Percentiles rank a stretch among this genome's conserved stretches.
Evolutionary conservation across 164 flowering plant species (phyloP).

Genomic region (Cinnamomum chago): DNA sequence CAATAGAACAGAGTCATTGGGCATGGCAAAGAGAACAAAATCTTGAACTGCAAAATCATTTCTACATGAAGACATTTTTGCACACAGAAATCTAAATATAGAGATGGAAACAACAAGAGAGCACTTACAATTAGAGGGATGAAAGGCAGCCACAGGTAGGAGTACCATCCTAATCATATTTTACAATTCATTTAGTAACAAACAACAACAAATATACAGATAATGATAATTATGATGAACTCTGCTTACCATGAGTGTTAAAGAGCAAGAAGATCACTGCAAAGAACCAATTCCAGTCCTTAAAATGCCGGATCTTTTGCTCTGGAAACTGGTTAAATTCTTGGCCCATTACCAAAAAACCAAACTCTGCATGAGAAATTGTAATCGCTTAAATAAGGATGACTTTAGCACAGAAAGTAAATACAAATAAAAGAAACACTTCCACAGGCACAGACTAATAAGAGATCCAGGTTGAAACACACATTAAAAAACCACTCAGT

Average conservation of each 20-base stretch:
- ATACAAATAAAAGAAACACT: neutral
- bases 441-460: neutral
- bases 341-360: conserved; percentile 72
- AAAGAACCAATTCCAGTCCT: conserved; percentile 73
- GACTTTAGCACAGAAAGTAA: neutral
- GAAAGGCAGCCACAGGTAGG: too few species aligned
- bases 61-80: too few species aligned
- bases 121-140: too few species aligned
- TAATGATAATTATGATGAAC: neutral
- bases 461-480: neutral
- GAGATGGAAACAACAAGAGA: too few species aligned
- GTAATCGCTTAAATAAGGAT: neutral
- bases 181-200: neutral
- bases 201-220: neutral
- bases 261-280: conserved; percentile 63
- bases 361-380: conserved; percentile 67
- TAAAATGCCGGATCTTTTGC: conserved; percentile 43
- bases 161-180: conserved; percentile 46
- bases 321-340: conserved; percentile 66
- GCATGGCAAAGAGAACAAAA: too few species aligned
- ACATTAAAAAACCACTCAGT: too few species aligned
- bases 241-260: conserved; percentile 46
- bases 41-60: too few species aligned
- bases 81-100: too few species aligned
- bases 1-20: too few species aligned